A percentile compares a stretch with the other conserved stretches of the same genome.
Evolutionary conservation across 1,139 yeast genomes (phyloP).

Genomic region (Insectozyma bohioensis): DNA sequence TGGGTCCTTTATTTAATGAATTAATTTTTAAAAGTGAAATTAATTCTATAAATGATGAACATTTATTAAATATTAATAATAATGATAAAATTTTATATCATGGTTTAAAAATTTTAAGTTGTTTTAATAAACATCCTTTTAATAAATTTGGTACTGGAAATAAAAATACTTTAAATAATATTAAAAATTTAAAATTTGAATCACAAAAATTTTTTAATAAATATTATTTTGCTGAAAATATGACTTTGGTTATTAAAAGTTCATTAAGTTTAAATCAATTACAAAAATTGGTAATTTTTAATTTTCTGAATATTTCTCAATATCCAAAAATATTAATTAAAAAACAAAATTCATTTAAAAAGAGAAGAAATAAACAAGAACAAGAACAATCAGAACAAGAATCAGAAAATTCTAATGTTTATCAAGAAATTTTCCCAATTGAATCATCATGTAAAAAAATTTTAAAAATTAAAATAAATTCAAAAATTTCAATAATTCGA

Average conservation of each 20-base stretch:
- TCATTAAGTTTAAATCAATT: slow-evolving; percentile 61
- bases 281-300: slow-evolving; percentile 46
- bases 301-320: slow-evolving; percentile 33
- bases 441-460: no score
- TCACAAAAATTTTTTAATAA: slow-evolving; percentile 25
- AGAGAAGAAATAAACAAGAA: neutral
- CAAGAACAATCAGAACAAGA: no score
- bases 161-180: slow-evolving; percentile 25
- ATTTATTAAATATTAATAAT: slow-evolving; percentile 46
- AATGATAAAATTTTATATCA: slow-evolving; percentile 53
- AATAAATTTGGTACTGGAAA: slow-evolving; percentile 47
- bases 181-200: slow-evolving; percentile 19
- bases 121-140: slow-evolving; percentile 39
- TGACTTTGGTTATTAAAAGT: slow-evolving; percentile 59
- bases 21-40: slow-evolving; percentile 49
- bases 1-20: slow-evolving; percentile 49
- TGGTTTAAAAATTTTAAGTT: slow-evolving; percentile 53
- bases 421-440: no score
- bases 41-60: slow-evolving; percentile 64
- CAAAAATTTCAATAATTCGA: slow-evolving; percentile 22
- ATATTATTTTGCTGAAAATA: slow-evolving; percentile 37
- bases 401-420: no score
- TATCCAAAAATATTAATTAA: neutral
- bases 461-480: slow-evolving; percentile 14
- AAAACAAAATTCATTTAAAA: slow-evolving; percentile 1